Evolutionary conservation across 306 rosid genomes (phyloP).

Genomic region (Geum urbanum): DNA sequence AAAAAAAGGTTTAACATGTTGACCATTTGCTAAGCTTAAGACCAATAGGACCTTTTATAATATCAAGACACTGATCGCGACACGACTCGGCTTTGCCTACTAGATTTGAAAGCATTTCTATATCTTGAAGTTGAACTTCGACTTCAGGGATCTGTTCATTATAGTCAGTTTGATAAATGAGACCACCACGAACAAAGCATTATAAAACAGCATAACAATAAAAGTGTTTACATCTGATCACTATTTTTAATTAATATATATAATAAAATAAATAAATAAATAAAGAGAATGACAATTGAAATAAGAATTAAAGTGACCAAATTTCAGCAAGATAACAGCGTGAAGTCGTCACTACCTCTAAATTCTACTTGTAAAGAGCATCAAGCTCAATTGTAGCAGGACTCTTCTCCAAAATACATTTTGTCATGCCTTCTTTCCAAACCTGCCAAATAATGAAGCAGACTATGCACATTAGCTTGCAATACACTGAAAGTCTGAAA

Average conservation of each 20-base stretch:
- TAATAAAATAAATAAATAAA: not conserved
- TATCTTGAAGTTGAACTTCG: slow-evolving; percentile 62
- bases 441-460: slow-evolving; percentile 42
- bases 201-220: not conserved
- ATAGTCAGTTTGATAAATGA: slow-evolving; percentile 20
- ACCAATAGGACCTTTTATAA: slow-evolving; percentile 55
- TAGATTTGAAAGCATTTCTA: slow-evolving; percentile 53
- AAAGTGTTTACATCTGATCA: not conserved
- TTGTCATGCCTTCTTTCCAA: slow-evolving; percentile 57
- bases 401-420: slow-evolving; percentile 43
- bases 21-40: slow-evolving; percentile 52
- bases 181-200: not conserved
- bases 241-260: not conserved
- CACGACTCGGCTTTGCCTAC: slow-evolving; percentile 59
- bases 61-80: slow-evolving; percentile 49
- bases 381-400: slow-evolving; percentile 54
- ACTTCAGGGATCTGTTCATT: slow-evolving; percentile 58
- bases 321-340: slow-evolving; percentile 13
- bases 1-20: slow-evolving; percentile 3
- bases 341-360: slow-evolving; percentile 52
- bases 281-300: not conserved
- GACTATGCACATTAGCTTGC: slow-evolving; percentile 17
- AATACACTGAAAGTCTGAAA: not conserved
- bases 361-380: slow-evolving; percentile 55
- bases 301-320: slow-evolving; percentile 7